These are phyloP conservation scores for Phytopythium kandeliae DNA, from an alignment of 352 stramenopile genomes.

Conservation along the genomic window DNA sequence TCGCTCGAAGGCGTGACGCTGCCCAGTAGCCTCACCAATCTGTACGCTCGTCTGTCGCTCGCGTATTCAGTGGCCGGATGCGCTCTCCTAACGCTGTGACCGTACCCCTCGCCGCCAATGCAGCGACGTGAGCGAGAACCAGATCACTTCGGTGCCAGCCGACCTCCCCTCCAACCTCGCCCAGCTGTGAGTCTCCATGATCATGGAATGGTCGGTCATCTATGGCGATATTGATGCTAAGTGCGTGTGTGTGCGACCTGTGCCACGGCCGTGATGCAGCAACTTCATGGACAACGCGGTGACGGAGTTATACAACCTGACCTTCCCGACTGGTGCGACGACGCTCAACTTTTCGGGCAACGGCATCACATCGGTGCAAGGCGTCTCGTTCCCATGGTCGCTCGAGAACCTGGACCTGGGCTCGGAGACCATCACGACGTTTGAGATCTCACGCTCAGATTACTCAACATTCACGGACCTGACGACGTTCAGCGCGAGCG, in stretches of 20 bases:
- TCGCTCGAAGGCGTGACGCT: constrained; percentile 34
- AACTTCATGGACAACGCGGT: constrained; percentile 6
- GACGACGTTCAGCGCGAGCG: constrained; percentile 29
- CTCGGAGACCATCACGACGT: constrained; percentile 40
- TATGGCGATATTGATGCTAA: too few relatives aligned
- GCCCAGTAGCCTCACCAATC: constrained; percentile 36
- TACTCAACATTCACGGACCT: constrained; percentile 47
- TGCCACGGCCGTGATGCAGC: not conserved
- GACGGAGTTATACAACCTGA: constrained; percentile 35
- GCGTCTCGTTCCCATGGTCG: constrained; percentile 46
- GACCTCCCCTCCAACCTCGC: constrained; percentile 21
- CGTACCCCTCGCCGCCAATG: not conserved
- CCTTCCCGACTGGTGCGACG: constrained; percentile 39
- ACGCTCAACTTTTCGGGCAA: constrained; percentile 58
- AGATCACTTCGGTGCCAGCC: constrained; percentile 25
- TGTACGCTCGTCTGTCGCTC: constrained; percentile 38
- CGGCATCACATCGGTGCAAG: constrained; percentile 42
- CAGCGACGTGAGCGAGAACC: constrained; percentile 47
- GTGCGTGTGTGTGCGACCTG: not conserved
- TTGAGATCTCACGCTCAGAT: constrained; percentile 64
- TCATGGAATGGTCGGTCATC: too few relatives aligned
- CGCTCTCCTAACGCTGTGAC: not conserved
- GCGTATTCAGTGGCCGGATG: too few relatives aligned
- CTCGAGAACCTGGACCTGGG: constrained; percentile 48
- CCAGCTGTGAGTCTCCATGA: constrained; percentile 34